Evolutionary conservation across 441 rosid species (phyloP).

Genomic region (Capsella rubella): DNA sequence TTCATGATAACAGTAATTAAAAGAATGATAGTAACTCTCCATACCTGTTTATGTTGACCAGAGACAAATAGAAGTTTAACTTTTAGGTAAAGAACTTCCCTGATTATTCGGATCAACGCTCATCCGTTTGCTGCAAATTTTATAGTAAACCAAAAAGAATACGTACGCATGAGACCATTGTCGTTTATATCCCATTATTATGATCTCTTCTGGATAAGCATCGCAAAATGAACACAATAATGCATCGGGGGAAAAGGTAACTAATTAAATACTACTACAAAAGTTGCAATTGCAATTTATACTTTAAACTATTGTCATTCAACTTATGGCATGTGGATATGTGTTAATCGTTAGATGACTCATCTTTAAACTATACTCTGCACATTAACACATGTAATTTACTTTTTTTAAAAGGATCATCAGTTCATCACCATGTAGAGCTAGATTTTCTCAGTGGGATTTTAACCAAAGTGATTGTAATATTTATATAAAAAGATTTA

Average conservation of each 20-base stretch:
- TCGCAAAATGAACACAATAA: conserved; percentile 24
- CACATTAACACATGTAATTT: conserved; percentile 3
- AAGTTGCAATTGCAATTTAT: neutral
- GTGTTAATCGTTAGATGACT: conserved; percentile 29
- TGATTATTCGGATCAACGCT: conserved; percentile 24
- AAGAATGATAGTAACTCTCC: neutral
- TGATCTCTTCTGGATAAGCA: conserved; percentile 30
- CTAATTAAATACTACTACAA: conserved; percentile 7
- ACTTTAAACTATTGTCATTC: conserved; percentile 12
- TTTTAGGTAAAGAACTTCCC: conserved; percentile 12
- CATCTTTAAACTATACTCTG: conserved; percentile 26
- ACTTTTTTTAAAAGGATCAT: neutral
- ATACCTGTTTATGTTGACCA: conserved; percentile 3
- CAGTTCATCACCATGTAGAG: neutral
- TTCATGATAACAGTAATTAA: too few relatives aligned
- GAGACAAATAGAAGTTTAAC: neutral
- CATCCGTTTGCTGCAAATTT: conserved; percentile 19
- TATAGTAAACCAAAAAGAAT: conserved; percentile 14
- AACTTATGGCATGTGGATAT: conserved; percentile 33
- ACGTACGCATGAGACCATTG: conserved; percentile 24
- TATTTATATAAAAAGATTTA: neutral
- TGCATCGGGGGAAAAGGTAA: conserved; percentile 13
- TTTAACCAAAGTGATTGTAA: conserved; percentile 9
- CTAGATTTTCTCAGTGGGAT: conserved; percentile 30
- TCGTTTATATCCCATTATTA: conserved; percentile 17